Evolutionary conservation across 73 alveolate genomes (phyloP), one percentile per base, ranked within the genome.

Genomic region (Paramecium biaurelia): DNA sequence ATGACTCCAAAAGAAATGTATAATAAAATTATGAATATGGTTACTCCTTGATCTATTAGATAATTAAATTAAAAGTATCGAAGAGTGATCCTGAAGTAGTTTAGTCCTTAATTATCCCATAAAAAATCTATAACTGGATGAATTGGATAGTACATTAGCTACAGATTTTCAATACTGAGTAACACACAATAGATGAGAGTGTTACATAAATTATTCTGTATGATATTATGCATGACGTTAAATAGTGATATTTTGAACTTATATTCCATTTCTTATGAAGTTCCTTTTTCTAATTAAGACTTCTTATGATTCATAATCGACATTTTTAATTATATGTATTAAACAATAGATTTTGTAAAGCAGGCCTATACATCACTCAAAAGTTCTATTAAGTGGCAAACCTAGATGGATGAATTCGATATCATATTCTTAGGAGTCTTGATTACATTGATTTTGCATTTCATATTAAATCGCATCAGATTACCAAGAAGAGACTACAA

Each of bases 271-370:
- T 42, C 72, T 42, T 79, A 32, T 1, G 70, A 79, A 43, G 76
- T 24, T 41, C 90, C 90, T 79, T 79, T 79, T 47, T 79, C 90
- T 18, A 79, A 20, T 43, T 21, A 41, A 14, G 30, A 21, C 90
- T 79, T 79, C 56, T 79, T 41, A 18, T 79, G 72, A 79, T 79
- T 79, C 90, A 79, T 79, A 79, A 79, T 79, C 76, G 56, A 37
- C 59, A 30, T 35, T 74, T 74, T 74, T 74, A 53, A 53, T 30
- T 28, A 67, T 67, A 67, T 67, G 85, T 30, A 67, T 67, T 67
- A 28, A 67, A 32, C 85, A 20, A 28, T 67, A 12, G 85, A 67
- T 67, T 38, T 67, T 34, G 26, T 67, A 34, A 67, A 34, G 85
- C 24, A 67, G 30, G 85, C 24, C 41, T 67, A 67, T n/a, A 5